Evolutionary conservation across 441 rosid genomes (phyloP).

Genomic region (Populus trichocarpa): DNA sequence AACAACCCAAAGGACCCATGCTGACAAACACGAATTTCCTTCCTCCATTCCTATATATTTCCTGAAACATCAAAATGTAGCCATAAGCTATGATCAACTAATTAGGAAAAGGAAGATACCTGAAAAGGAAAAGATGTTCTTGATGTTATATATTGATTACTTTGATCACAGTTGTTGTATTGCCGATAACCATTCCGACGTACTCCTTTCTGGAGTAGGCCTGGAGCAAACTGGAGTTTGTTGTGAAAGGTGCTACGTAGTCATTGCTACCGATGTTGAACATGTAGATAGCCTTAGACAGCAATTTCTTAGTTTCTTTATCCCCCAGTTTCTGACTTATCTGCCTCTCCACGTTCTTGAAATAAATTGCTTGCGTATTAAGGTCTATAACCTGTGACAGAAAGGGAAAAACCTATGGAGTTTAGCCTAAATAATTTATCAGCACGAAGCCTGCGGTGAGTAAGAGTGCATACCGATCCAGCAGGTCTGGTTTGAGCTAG

Average conservation of each 20-base stretch:
- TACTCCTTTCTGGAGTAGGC: constrained; percentile 25
- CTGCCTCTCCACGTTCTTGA: constrained; percentile 31
- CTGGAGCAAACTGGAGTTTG: constrained; percentile 23
- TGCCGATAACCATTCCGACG: constrained; percentile 22
- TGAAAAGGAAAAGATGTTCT: too few species aligned
- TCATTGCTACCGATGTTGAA: constrained; percentile 43
- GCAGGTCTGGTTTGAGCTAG: constrained; percentile 28
- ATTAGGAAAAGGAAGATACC: too few species aligned
- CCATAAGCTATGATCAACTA: neutral
- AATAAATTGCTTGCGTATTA: constrained; percentile 32
- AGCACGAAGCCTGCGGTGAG: too few species aligned
- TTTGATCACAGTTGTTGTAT: constrained; percentile 16
- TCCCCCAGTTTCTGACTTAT: constrained; percentile 34
- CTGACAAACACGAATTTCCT: constrained; percentile 21
- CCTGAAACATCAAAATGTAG: constrained; percentile 5
- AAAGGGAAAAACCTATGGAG: too few species aligned
- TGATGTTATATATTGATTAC: neutral
- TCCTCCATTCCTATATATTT: constrained; percentile 19
- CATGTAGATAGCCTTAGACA: constrained; percentile 39
- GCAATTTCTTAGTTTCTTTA: constrained; percentile 18
- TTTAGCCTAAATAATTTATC: too few species aligned
- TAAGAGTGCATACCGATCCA: constrained; percentile 31
- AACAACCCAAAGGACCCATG: neutral
- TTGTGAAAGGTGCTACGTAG: constrained; percentile 16
- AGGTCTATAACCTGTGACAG: constrained; percentile 27